Evolutionary conservation across 2,329 filamentous ascomycete species (phyloP).

Genomic region (Escovopsis sp.): DNA sequence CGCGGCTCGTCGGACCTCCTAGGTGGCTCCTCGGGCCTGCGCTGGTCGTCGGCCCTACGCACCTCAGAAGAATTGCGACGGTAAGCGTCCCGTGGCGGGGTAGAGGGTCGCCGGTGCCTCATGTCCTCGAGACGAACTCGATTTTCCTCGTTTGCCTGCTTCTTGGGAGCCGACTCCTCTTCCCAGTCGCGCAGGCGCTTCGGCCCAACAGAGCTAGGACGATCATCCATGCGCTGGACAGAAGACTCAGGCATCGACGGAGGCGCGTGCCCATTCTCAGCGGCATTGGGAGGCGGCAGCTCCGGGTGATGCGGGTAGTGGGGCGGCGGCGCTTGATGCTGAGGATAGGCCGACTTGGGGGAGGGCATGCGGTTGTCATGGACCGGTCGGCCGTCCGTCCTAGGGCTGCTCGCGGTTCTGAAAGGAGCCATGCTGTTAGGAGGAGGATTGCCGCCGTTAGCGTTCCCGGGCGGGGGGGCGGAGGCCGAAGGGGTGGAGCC

Average conservation of each 20-base stretch:
- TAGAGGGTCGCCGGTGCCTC: conserved; percentile 62
- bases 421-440: conserved; percentile 55
- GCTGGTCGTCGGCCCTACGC: conserved; percentile 49
- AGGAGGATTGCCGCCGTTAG: conserved; percentile 17
- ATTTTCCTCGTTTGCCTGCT: conserved; percentile 76
- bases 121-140: conserved; percentile 77
- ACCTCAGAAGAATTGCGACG: conserved; percentile 66
- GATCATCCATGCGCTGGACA: conserved; percentile 46
- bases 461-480: conserved; percentile 22
- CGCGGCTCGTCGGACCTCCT: conserved; percentile 47
- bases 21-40: conserved; percentile 40
- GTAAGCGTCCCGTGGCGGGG: conserved; percentile 53
- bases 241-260: conserved; percentile 48
- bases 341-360: conserved; percentile 74
- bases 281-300: conserved; percentile 40
- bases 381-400: conserved; percentile 65
- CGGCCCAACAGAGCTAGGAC: conserved; percentile 63
- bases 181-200: conserved; percentile 94
- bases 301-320: conserved; percentile 60
- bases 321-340: conserved; percentile 43
- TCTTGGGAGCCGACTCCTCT: conserved; percentile 64
- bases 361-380: conserved; percentile 80
- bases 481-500: conserved; percentile 35
- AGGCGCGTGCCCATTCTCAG: conserved; percentile 37
- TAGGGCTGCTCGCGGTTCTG: conserved; percentile 56